Base-by-base conservation (phyloP, 2,329 filamentous ascomycete species). In the Domatiomyces catenatus region DNA sequence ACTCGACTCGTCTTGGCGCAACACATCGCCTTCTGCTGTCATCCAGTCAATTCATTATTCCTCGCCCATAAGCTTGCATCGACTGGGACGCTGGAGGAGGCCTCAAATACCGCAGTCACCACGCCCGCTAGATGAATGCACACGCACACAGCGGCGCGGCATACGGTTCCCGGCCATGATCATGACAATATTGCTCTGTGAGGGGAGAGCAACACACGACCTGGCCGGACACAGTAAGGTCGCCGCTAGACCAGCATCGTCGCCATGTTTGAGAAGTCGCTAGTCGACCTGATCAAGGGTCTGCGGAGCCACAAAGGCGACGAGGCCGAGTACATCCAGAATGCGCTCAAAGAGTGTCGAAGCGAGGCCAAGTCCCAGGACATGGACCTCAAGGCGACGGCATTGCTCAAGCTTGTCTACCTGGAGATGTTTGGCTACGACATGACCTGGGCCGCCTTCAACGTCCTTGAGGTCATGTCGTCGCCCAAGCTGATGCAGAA, bases 381-480 rank as follows among this genome's bases (percentile, higher is more conserved):
- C 68, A 92, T 95, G 84, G 84, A 96, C 71, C 77, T 94, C 69
- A 98, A 98, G 74, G 89, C 92, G 18, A 96, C 88, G 32, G 92
- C 92, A 45, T 76, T 98, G 49, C 74, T 98, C 63, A 98, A 98
- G 73, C 77, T 98, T 60, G 83, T 95, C 49, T 98, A 98, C 66
- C 79, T 98, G 58, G 92, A 98, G 67, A 98, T 98, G 92, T 89
- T 96, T 60, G 92, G 92, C 12, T 86, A 96, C 66, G 92, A 96
- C 69, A 98, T 98, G 92, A 95, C 90, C 2, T 98, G 92, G 92
- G 92, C 92, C 3, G 89, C 89, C 10, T 98, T 98, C 70, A 86
- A 98, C 66, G 90, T 96, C 48, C 81, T 98, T 46, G 92, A 98
- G 71, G 92, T 98, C 69, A 98, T 98, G 92, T 94, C 89, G 39